Evolutionary conservation across 1,284 basidiomycete species (phyloP).

Genomic region (Moesziomyces sp.): DNA sequence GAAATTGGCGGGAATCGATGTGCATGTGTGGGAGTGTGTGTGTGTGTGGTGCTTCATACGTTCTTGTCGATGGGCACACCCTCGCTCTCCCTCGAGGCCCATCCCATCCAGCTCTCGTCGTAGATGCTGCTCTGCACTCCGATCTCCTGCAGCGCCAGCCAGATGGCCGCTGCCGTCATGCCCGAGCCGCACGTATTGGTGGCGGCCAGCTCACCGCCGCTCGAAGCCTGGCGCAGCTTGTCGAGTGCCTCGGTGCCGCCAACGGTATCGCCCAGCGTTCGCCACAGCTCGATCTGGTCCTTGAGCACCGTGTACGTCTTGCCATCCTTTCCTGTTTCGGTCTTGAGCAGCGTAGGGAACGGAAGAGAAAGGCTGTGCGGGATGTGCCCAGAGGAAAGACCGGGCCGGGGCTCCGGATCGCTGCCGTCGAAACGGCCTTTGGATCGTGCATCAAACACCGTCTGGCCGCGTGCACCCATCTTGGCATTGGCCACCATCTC

Average conservation of each 20-base stretch:
- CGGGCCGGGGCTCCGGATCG: conserved; percentile 88
- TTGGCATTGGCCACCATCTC: conserved; percentile 81
- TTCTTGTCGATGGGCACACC: conserved; percentile 47
- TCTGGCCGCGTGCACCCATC: conserved; percentile 73
- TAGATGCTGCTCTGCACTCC: conserved; percentile 77
- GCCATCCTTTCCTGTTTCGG: conserved; percentile 67
- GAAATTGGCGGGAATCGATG: too few species aligned
- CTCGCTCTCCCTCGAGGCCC: conserved; percentile 46
- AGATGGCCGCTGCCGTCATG: conserved; percentile 94
- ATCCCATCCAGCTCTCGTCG: conserved; percentile 74
- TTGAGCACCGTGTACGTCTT: conserved; percentile 59
- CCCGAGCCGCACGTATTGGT: conserved; percentile 72
- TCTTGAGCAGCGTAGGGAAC: conserved; percentile 80
- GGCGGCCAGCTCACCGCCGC: conserved; percentile 45
- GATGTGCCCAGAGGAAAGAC: conserved; percentile 90
- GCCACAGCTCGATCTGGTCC: conserved; percentile 63
- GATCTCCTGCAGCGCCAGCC: conserved; percentile 82
- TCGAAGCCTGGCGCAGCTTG: conserved; percentile 59
- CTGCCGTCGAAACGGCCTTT: conserved; percentile 79
- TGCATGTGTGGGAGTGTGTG: too few species aligned
- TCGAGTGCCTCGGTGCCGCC: conserved; percentile 69
- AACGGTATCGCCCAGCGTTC: conserved; percentile 75
- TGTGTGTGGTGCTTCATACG: background rate
- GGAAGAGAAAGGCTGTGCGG: conserved; percentile 86
- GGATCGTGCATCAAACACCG: conserved; percentile 89